These are phyloP conservation scores for Solanum sejunctum DNA, from an alignment of 257 asterid species.

Conservation along the genomic window DNA sequence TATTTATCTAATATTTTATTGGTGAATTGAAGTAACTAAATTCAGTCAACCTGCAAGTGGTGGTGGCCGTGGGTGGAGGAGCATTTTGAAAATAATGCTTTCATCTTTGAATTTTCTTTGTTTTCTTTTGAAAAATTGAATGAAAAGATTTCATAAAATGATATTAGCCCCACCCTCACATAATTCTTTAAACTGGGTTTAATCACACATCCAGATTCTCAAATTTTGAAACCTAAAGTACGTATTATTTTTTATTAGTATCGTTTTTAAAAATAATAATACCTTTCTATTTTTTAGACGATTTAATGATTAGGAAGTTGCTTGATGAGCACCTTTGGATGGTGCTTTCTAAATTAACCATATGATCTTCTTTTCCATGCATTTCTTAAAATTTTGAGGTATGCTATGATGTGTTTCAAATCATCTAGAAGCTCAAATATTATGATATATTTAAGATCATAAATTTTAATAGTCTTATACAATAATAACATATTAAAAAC, in stretches of 20 bases:
- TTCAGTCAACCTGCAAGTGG: not conserved
- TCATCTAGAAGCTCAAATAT: too few relatives aligned
- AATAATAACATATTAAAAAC: not conserved
- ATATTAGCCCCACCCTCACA: not conserved
- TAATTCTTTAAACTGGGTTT: not conserved
- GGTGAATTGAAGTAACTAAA: not conserved
- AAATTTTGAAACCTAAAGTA: not conserved
- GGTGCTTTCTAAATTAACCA: too few relatives aligned
- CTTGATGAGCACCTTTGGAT: too few relatives aligned
- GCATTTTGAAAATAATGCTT: not conserved
- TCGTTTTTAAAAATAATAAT: not conserved
- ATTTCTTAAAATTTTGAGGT: too few relatives aligned
- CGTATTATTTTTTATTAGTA: not conserved
- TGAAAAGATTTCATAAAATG: not conserved
- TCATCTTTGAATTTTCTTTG: not conserved
- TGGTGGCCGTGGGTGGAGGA: not conserved
- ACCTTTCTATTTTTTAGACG: not conserved
- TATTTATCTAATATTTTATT: not conserved
- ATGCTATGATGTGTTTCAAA: too few relatives aligned
- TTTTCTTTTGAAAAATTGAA: not conserved
- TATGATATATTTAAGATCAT: not conserved
- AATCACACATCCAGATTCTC: not conserved
- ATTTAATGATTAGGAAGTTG: not conserved
- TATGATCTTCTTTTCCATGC: too few relatives aligned
- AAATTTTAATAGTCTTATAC: not conserved